Conservation (phyloP, 2,329 filamentous ascomycete species). For the Cordyceps cateniannulata region DNA sequence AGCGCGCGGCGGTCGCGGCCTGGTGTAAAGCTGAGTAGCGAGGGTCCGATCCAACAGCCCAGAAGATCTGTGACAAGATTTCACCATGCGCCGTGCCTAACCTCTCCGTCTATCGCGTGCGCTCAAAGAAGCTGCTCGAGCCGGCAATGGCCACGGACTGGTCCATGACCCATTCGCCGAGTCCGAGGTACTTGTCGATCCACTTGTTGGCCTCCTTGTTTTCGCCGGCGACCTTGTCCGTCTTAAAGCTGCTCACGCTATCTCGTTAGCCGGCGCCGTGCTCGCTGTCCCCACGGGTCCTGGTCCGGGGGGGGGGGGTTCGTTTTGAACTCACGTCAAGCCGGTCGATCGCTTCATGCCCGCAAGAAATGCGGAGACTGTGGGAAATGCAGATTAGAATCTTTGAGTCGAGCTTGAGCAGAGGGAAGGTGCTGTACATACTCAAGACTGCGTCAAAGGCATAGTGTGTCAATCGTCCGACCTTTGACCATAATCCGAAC, state of each 20-base stretch:
- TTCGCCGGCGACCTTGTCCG: conserved; percentile 71
- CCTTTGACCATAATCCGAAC: conserved; percentile 66
- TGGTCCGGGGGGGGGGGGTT: neutral
- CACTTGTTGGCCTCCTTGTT: conserved; percentile 79
- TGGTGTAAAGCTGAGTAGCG: neutral
- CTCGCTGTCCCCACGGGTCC: neutral
- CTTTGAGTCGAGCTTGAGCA: neutral
- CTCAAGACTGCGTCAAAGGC: conserved; percentile 91
- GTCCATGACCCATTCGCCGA: conserved; percentile 98
- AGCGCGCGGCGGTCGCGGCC: neutral
- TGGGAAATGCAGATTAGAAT: conserved; percentile 4
- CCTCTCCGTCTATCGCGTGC: conserved; percentile 60
- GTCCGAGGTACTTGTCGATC: conserved; percentile 88
- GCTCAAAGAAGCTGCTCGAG: conserved; percentile 83
- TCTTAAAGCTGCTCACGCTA: conserved; percentile 66
- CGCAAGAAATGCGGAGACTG: conserved; percentile 92
- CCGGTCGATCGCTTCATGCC: conserved; percentile 97
- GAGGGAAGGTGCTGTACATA: conserved; percentile 39
- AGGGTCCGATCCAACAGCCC: neutral
- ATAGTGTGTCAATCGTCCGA: conserved; percentile 90
- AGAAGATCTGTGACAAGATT: neutral
- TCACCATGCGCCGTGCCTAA: neutral
- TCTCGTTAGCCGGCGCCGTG: conserved; percentile 15
- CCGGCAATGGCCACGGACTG: conserved; percentile 89
- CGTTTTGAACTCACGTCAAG: conserved; percentile 70